phyloP scores from a whole-genome alignment of 352 stramenopile genomes.

The Phytophthora kernoviae region DNA sequence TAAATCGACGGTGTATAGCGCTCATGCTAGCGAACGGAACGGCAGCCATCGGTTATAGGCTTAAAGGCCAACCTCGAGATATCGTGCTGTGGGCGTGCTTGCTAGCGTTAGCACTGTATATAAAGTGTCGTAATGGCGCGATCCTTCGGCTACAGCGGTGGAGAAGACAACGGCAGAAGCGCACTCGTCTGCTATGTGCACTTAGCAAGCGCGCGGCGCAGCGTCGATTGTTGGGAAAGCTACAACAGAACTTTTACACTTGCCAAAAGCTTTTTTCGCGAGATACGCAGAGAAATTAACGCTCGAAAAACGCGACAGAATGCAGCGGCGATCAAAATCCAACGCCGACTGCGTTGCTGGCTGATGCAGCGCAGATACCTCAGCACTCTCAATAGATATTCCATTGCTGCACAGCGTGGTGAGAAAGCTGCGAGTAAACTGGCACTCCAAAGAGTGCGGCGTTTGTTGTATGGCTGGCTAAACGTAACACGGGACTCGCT shows the following conservation, averaged over 20 bases:
- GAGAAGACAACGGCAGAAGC: slow-evolving; percentile 35
- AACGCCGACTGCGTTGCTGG: slow-evolving; percentile 47
- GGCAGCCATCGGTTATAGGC: slow-evolving; percentile 12
- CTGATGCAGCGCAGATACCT: slow-evolving; percentile 50
- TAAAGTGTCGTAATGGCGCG: slow-evolving; percentile 23
- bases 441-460: slow-evolving; percentile 20
- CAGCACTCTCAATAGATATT: slow-evolving; percentile 35
- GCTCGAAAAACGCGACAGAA: slow-evolving; percentile 40
- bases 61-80: slow-evolving; percentile 39
- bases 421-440: slow-evolving; percentile 37
- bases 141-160: slow-evolving; percentile 41
- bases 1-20: slow-evolving; percentile 40
- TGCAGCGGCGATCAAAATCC: slow-evolving; percentile 50
- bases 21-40: slow-evolving; percentile 37
- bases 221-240: slow-evolving; percentile 41
- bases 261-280: slow-evolving; percentile 51
- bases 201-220: slow-evolving; percentile 43
- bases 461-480: slow-evolving; percentile 34
- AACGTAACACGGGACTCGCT: slow-evolving; percentile 8
- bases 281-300: slow-evolving; percentile 40
- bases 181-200: slow-evolving; percentile 25
- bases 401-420: slow-evolving; percentile 22
- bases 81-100: slow-evolving; percentile 65
- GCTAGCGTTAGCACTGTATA: slow-evolving; percentile 45
- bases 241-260: slow-evolving; percentile 52